Percentiles rank a stretch among this genome's conserved stretches.
These are phyloP conservation scores for Loxodes magnus DNA, from an alignment of 73 alveolate genomes.

Conservation along the genomic window DNA sequence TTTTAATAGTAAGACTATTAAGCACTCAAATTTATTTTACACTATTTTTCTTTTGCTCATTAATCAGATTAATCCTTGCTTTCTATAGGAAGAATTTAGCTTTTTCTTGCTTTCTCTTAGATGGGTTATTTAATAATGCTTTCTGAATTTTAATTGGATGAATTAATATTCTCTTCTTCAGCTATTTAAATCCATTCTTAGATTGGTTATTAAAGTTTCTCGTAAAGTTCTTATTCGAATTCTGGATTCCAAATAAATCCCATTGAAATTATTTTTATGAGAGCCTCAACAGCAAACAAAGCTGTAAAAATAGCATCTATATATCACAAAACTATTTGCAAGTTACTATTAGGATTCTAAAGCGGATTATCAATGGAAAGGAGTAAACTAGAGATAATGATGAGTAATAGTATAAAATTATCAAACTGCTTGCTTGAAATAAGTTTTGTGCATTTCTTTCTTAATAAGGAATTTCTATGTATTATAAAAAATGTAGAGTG, in stretches of 20 bases:
- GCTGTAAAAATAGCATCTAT: slow-evolving; percentile 12
- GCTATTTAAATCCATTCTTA: no score
- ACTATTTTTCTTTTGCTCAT: no score
- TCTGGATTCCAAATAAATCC: slow-evolving; percentile 7
- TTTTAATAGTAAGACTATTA: no score
- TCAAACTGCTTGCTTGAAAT: slow-evolving; percentile 10
- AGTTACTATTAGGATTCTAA: slow-evolving; percentile 3
- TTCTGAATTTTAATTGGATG: no score
- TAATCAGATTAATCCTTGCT: no score
- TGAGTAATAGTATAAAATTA: slow-evolving; percentile 3
- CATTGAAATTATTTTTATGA: slow-evolving; percentile 10
- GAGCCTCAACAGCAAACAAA: slow-evolving; percentile 16
- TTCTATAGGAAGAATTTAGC: no score
- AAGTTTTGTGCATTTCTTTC: background rate
- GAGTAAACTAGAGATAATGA: slow-evolving; percentile 6
- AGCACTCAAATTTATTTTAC: no score
- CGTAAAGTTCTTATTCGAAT: no score
- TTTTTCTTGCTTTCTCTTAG: no score
- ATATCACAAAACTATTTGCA: background rate
- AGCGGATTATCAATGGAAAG: slow-evolving; percentile 15
- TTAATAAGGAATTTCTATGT: background rate
- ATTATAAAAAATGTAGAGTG: background rate
- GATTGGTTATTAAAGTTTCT: no score
- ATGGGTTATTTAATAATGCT: no score
- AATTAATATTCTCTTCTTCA: no score